Conservation (phyloP, 352 stramenopile species). For the Pythium dissotocum region DNA sequence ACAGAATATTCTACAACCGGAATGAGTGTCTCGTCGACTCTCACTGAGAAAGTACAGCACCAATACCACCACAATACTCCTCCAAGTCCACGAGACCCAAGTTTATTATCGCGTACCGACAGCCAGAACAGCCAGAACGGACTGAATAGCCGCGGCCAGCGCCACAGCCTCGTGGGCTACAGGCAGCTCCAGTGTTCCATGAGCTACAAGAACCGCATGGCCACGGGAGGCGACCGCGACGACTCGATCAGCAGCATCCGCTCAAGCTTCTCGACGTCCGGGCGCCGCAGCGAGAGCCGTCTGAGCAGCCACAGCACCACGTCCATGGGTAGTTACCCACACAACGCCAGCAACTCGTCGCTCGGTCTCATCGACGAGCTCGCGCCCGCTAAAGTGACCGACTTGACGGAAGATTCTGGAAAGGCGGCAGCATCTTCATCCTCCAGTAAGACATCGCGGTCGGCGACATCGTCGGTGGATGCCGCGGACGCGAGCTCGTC, state of each 20-base stretch:
- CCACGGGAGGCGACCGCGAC: constrained; percentile 5
- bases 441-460: neutral
- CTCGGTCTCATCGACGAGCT: constrained; percentile 23
- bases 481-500: neutral
- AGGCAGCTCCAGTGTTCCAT: constrained; percentile 81
- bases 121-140: constrained; percentile 22
- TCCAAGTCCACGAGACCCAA: neutral
- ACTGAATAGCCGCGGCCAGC: constrained; percentile 22
- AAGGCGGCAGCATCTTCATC: neutral
- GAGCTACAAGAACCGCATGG: constrained; percentile 83
- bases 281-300: constrained; percentile 21
- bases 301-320: constrained; percentile 11
- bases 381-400: neutral
- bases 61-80: neutral
- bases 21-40: neutral
- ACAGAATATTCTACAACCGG: constrained; percentile 1
- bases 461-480: neutral
- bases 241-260: constrained; percentile 9
- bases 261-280: constrained; percentile 17
- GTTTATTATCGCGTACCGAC: constrained; percentile 3
- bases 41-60: constrained; percentile 4
- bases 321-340: neutral
- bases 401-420: neutral
- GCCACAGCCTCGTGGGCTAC: constrained; percentile 69
- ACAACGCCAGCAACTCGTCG: constrained; percentile 8